Base-by-base conservation (phyloP, 23 red algal species). In the Porphyridium purpureum region DNA sequence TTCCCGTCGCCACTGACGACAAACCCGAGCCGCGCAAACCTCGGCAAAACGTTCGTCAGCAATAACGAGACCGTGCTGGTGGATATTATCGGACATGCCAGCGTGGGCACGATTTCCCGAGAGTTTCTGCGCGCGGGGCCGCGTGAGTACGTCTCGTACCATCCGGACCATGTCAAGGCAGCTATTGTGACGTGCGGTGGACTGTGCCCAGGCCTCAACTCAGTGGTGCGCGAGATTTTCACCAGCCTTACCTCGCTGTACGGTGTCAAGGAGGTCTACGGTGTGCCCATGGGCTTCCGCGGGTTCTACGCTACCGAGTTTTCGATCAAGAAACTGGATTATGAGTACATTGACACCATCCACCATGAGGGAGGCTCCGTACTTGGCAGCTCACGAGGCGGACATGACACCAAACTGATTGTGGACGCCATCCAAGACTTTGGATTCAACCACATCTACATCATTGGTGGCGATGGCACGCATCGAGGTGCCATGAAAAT, bases 111-210 rank as follows among this genome's bases (percentile, higher is more conserved):
- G 3, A 72, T 79, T 53, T 61, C 51, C 14, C 69, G 82, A 29
- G 82, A 88, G 52, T 88, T 88, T 32, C 56, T 94, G 21, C 71
- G 87, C 33, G 57, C 69, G 7, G 87, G 87, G 0, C 82, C 82
- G 29, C 51, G 87, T 4, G 62, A 66, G 29, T 50, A 60, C 31
- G 64, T 94, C 11, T 76, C 80, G 29, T 94, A 83, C 35, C 70
- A 70, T 35, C 23, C 29, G 4, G 72, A 94, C 34, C 64, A 78
- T 54, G 87, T 82, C 21, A 66, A 70, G 8, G 67, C 87, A 4
- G 80, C 76, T 21, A 94, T 94, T 57, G 87, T 94, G 50, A 94
- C 87, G 24, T 94, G 87, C 62, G 87, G 87, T 34, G 87, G 87
- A 9, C 62, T 94, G 44, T 83, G 76, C 42, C 87, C 87, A 21